Conservation (phyloP, 176 grass and related monocot genomes). For the Tillandsia fasciculata region DNA sequence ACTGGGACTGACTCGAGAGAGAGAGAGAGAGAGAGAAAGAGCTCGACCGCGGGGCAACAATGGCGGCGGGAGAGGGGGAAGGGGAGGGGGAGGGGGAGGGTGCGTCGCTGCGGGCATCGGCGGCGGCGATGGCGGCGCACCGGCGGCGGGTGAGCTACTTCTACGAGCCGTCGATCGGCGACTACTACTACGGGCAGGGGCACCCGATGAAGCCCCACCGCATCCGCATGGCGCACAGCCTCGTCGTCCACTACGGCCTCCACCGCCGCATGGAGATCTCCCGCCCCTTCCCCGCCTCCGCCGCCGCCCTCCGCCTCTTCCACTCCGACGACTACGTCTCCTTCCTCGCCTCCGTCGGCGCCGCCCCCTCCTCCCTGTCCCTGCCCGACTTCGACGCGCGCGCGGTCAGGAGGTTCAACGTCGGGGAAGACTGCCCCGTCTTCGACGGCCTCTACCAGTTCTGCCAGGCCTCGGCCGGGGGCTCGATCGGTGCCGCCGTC, state of each 20-base stretch:
- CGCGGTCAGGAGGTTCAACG: constrained; percentile 67
- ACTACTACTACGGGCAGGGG: constrained; percentile 95
- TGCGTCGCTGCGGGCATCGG: constrained; percentile 54
- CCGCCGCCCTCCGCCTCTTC: constrained; percentile 68
- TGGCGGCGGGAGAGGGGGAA: not conserved
- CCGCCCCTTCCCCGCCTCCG: constrained; percentile 46
- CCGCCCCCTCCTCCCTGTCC: constrained; percentile 14
- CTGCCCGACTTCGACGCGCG: constrained; percentile 18
- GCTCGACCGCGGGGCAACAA: no score
- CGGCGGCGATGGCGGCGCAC: constrained; percentile 26
- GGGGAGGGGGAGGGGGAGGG: constrained; percentile 20
- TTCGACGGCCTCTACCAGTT: constrained; percentile 83
- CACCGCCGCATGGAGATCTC: constrained; percentile 75
- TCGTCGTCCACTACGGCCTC: constrained; percentile 83
- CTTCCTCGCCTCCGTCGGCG: constrained; percentile 53
- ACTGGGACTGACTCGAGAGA: no score
- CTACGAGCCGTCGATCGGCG: constrained; percentile 85
- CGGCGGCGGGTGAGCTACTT: constrained; percentile 80
- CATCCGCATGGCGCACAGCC: constrained; percentile 84
- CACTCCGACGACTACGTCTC: constrained; percentile 70
- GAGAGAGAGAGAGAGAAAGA: no score
- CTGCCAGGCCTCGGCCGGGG: constrained; percentile 71
- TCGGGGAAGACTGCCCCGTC: constrained; percentile 85
- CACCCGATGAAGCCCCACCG: constrained; percentile 96
- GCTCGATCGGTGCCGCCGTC: constrained; percentile 72